Evolutionary conservation across 164 flowering plant genomes (phyloP), one percentile per base, ranked within the genome.

Genomic region (Houttuynia cordata): DNA sequence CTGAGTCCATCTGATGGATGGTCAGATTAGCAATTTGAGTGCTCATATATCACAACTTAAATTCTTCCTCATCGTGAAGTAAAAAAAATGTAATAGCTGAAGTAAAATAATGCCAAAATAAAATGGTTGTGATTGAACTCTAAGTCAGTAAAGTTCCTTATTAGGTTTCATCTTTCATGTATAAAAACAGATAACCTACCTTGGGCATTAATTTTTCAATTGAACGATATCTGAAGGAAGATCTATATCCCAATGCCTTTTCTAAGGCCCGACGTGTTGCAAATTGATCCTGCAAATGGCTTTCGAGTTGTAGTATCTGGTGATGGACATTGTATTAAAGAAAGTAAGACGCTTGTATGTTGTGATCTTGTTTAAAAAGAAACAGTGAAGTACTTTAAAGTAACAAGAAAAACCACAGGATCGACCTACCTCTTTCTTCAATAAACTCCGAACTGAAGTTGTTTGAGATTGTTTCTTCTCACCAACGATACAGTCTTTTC

Each of bases 381-480:
- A n/a, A n/a, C n/a, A n/a, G n/a, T n/a, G n/a, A 24, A 25, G 17
- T 23, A 65, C 1, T 42, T 5, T 12, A 42, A 3, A 14, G 17
- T 53, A 15, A 49, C 52, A 62, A 25, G 24, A 58, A 25, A 15
- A 21, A 45, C 57, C 30, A 22, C 13, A 22, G 12, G 30, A 25
- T 23, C 34, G 23, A 54, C 15, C 30, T 79, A 92, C 98, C 93
- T 92, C 96, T 78, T 81, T 84, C 78, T 85, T 83, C 76, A 88
- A 68, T 68, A 81, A 81, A 66, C 58, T 69, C 21, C 75, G 84
- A 15, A 73, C 74, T 60, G 71, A 73, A 20, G 64, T 62, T 22
- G 57, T 70, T 20, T 83, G 84, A 53, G 72, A 80, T 41, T 61
- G 63, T 53, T 76, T 76, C 68, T 70, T 76, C 65, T 71, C 73